Evolutionary conservation across 345 rosid species (phyloP), one percentile per base, ranked within the genome.

Genomic region (Noccaea bulbosa): DNA sequence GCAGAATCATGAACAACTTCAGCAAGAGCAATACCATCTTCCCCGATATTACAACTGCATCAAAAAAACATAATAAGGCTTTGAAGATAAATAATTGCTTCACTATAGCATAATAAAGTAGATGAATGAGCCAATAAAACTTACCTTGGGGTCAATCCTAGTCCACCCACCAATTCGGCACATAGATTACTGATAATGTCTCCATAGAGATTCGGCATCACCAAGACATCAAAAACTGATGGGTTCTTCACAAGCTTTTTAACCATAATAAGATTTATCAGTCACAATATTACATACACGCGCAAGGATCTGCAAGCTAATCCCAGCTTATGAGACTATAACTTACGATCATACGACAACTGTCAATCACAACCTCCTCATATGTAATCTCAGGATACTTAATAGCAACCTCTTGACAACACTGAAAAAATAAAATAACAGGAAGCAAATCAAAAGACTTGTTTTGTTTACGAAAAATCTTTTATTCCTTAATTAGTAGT

Each of bases 1-100:
- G 97, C 98, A 58, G 98, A 93, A 60, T 96, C 97, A 71, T 93
- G 99, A 4, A 93, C 99, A 66, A 96, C 99, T 87, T 93, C 99
- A 60, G 97, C 97, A 62, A 93, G 94, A 48, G 93, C 94, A 52
- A 89, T 85, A 59, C 96, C 97, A 76, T 91, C 93, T 65, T 89
- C 91, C 24, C 97, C 97, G 40, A 88, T 86, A 73, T 85, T 86
- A 82, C 88, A 86, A 85, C 96, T 89, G 87, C 69, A 77, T 9
- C 10, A 34, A 64, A 79, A 5, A 22, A 22, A n/a, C n/a, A 57
- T 60, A 35, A 53, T 17, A 17, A 7, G 14, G 71, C 45, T 5
- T 80, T 70, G n/a, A 65, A 38, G 49, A 40, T 40, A 4, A 40
- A 65, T 32, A 47, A 54, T 43, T 46, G 48, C 24, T 24, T 50